Conservation (phyloP, 495 filamentous ascomycete species). For the Lasiosphaeria ovina region DNA sequence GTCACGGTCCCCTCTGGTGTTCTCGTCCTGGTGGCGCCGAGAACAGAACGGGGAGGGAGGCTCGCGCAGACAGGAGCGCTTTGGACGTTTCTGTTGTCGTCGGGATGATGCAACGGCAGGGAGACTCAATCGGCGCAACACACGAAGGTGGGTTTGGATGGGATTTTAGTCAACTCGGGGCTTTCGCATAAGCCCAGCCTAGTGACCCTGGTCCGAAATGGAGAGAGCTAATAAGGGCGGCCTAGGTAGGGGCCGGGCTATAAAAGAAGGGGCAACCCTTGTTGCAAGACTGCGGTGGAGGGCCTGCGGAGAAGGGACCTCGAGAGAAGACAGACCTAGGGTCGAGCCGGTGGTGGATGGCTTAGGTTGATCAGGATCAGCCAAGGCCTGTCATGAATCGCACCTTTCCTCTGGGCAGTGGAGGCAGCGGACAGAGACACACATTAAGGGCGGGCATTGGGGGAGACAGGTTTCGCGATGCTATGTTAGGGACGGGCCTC, state of each 20-base stretch:
- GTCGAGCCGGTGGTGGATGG: no score
- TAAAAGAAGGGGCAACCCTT: constrained; percentile 25
- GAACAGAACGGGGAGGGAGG: background rate
- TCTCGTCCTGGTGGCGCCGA: background rate
- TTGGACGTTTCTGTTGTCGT: background rate
- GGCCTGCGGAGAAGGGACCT: background rate
- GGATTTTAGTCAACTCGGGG: constrained; percentile 23
- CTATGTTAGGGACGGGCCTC: no score
- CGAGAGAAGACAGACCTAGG: no score
- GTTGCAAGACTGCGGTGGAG: background rate
- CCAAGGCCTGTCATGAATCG: constrained; percentile 11
- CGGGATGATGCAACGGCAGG: constrained; percentile 3
- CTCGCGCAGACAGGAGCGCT: background rate
- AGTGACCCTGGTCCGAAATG: constrained; percentile 6
- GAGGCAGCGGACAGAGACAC: no score
- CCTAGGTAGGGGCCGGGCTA: constrained; percentile 16
- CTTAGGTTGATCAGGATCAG: constrained; percentile 19
- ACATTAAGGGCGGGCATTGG: no score
- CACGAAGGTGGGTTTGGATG: constrained; percentile 22
- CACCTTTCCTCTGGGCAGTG: no score
- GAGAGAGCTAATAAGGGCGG: constrained; percentile 22
- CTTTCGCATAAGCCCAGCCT: background rate
- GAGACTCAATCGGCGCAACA: constrained; percentile 19
- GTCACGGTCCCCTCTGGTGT: background rate
- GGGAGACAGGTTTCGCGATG: no score